phyloP scores from a whole-genome alignment of 306 rosid genomes.

The Vigna hirtella region DNA sequence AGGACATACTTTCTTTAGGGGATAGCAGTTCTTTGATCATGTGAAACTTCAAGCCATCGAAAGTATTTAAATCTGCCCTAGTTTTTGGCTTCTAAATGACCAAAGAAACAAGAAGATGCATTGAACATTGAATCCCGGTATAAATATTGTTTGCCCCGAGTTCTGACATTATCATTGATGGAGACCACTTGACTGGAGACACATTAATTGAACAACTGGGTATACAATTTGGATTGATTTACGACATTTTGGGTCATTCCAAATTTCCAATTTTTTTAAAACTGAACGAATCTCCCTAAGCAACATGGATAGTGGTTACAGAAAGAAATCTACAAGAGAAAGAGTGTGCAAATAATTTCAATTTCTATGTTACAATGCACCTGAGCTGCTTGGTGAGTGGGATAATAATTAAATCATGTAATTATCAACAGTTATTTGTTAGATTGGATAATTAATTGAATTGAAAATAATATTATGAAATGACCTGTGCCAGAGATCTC shows the following conservation, averaged over 20 bases:
- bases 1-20: neutral
- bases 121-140: neutral
- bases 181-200: neutral
- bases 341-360: too few species aligned
- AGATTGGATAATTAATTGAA: neutral
- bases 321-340: neutral
- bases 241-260: neutral
- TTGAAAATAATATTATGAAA: neutral
- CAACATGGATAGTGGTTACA: neutral
- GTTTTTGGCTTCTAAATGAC: neutral
- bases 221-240: neutral
- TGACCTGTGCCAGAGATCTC: too few species aligned
- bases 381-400: too few species aligned
- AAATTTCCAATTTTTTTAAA: neutral
- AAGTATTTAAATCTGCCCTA: neutral
- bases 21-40: neutral
- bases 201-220: neutral
- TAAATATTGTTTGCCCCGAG: neutral
- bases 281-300: neutral
- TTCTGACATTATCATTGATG: neutral
- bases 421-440: neutral
- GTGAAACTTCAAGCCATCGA: neutral
- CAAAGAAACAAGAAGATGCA: neutral
- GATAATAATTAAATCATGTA: neutral
- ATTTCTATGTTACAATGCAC: too few species aligned